These are phyloP conservation scores for Porpolomopsis calyptriformis DNA, from an alignment of 768 basidiomycete species.

Conservation along the genomic window DNA sequence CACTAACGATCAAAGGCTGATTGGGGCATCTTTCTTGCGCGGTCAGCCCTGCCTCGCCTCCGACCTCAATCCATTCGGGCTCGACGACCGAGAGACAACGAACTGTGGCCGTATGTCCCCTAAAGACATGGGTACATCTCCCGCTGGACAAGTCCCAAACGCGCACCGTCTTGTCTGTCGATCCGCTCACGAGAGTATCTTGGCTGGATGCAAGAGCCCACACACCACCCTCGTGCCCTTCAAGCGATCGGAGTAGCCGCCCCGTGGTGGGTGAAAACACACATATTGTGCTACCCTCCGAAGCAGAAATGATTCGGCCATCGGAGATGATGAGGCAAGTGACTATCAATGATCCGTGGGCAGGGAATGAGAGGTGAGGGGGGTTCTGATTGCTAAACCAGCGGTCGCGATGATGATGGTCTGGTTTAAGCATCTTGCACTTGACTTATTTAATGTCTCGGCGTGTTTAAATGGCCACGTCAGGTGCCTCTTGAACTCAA, in stretches of 20 bases:
- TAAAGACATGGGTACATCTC: slow-evolving; percentile 83
- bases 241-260: slow-evolving; percentile 56
- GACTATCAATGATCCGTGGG: slow-evolving; percentile 83
- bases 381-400: slow-evolving; percentile 70
- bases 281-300: slow-evolving; percentile 93
- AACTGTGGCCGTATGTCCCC: slow-evolving; percentile 94
- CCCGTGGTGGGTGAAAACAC: slow-evolving; percentile 87
- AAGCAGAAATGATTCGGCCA: slow-evolving; percentile 90
- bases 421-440: too few relatives aligned
- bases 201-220: slow-evolving; percentile 89
- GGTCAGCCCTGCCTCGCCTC: slow-evolving; percentile 55
- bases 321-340: slow-evolving; percentile 91
- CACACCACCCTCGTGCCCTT: slow-evolving; percentile 92
- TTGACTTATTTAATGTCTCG: too few relatives aligned
- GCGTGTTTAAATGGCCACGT: too few relatives aligned
- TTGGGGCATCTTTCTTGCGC: slow-evolving; percentile 62
- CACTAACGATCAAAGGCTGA: slow-evolving; percentile 61
- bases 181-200: slow-evolving; percentile 82
- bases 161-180: slow-evolving; percentile 86
- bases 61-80: slow-evolving; percentile 75
- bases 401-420: slow-evolving; percentile 54
- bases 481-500: too few relatives aligned
- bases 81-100: slow-evolving; percentile 93
- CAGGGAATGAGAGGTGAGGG: slow-evolving; percentile 72
- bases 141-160: slow-evolving; percentile 81